These are phyloP conservation scores for Neofusicoccum laricinum DNA, from an alignment of 2,329 filamentous ascomycete species.

Conservation along the genomic window DNA sequence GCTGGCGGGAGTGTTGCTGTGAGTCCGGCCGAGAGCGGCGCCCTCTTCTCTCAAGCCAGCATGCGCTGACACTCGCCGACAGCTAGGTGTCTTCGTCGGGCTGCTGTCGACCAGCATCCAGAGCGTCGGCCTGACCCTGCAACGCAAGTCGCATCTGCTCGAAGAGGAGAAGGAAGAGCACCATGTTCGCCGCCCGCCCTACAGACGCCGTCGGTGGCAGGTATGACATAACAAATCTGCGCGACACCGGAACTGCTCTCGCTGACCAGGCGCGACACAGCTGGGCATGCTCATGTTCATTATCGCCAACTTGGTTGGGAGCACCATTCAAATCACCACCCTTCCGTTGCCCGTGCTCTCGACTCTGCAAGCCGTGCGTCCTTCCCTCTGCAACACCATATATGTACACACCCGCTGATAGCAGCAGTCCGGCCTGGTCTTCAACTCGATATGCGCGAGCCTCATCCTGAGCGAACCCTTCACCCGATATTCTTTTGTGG, in stretches of 20 bases:
- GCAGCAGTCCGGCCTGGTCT: conserved; percentile 77
- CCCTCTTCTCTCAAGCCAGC: background rate
- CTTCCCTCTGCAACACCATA: conserved; percentile 5
- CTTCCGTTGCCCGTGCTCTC: conserved; percentile 91
- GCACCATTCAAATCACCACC: conserved; percentile 95
- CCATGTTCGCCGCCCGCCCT: conserved; percentile 78
- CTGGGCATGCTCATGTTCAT: conserved; percentile 97
- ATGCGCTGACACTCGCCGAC: conserved; percentile 12
- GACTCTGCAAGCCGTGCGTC: conserved; percentile 74
- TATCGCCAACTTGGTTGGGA: conserved; percentile 88
- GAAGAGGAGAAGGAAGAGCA: conserved; percentile 88
- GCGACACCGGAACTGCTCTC: background rate
- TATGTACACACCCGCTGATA: conserved; percentile 15
- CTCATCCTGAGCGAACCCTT: conserved; percentile 91
- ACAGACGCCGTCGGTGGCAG: conserved; percentile 91
- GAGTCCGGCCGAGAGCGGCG: conserved; percentile 21
- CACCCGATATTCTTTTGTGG: conserved; percentile 86
- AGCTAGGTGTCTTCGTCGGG: conserved; percentile 92
- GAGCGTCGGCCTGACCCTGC: conserved; percentile 89
- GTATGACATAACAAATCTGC: conserved; percentile 29
- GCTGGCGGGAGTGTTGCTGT: conserved; percentile 42
- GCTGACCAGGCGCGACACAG: conserved; percentile 30
- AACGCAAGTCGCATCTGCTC: conserved; percentile 96
- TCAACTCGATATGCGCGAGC: conserved; percentile 97
- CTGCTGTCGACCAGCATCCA: conserved; percentile 92